Evolutionary conservation across 257 asterid genomes (phyloP), one percentile per base, ranked within the genome.

Genomic region (Gardenia jasminoides): DNA sequence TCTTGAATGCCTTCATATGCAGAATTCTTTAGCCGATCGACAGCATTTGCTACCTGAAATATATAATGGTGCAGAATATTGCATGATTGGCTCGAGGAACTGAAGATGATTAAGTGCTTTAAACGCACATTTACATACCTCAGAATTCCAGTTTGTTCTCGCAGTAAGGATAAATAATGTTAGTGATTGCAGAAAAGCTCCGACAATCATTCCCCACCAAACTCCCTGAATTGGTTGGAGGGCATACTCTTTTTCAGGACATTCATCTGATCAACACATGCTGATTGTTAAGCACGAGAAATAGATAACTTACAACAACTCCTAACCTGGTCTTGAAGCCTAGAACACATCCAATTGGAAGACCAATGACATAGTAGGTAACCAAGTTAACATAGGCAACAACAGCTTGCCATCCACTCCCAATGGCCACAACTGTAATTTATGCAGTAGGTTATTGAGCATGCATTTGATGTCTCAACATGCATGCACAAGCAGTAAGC

Each of bases 361-460:
- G 82, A 2, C 86, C 88, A 68, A 82, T 39, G 47, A 80, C 39
- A 44, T 85, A 82, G 62, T 82, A 82, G 28, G 85, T 76, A 72
- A 65, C 83, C 73, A 85, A 20, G 70, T 85, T 85, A 16, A 72
- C 69, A 48, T 76, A 76, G 41, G 86, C 88, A 0, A 76, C 88
- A 28, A 61, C 67, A 30, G 77, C 82, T 85, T 82, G 86, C 88
- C 88, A 72, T 79, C 88, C 88, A 69, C 88, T 82, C 43, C 86
- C 88, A 79, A 80, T 83, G 31, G 86, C 86, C 77, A 84, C 84
- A 47, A 84, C 82, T 79, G 76, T 47, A 33, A 26, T 43, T 44
- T 5, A 74, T 31, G 3, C 12, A 36, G 0, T 36, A 36, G 3
- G 41, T 36, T 36, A 36, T 5, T 36, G 41, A 36, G 41, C 4